Evolutionary conservation across 257 asterid genomes (phyloP).

Genomic region (Nemophila menziesii): DNA sequence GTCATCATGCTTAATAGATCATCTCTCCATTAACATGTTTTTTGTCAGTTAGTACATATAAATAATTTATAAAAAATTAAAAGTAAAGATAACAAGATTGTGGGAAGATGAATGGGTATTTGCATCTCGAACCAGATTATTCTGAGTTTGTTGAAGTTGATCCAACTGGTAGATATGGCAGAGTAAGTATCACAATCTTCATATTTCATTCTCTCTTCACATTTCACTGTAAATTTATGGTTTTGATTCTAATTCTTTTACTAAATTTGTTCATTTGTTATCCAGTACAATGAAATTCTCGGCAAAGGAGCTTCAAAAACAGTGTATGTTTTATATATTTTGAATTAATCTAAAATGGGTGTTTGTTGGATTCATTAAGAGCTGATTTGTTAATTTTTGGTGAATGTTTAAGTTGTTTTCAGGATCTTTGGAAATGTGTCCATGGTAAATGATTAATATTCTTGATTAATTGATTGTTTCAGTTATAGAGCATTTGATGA

Average conservation of each 20-base stretch:
- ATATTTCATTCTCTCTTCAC: not conserved
- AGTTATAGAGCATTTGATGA: constrained; percentile 48
- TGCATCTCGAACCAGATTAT: not conserved
- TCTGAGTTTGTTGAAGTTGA: constrained; percentile 5
- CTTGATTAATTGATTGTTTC: constrained; percentile 9
- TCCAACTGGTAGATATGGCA: constrained; percentile 8
- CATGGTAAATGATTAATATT: constrained; percentile 6
- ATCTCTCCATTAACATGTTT: not conserved
- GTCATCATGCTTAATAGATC: not conserved
- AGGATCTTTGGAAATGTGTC: not conserved
- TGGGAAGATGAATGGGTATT: not conserved
- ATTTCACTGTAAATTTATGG: not conserved
- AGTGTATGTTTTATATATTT: not conserved
- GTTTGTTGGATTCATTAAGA: constrained; percentile 5
- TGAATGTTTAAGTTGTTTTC: not conserved
- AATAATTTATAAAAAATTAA: too few relatives aligned
- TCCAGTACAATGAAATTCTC: constrained; percentile 6
- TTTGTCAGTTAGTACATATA: not conserved
- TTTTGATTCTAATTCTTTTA: not conserved
- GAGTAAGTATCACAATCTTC: not conserved
- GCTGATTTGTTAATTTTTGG: not conserved
- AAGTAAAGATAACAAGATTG: not conserved
- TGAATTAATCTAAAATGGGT: constrained; percentile 7
- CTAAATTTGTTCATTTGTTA: not conserved
- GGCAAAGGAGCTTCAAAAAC: constrained; percentile 6